Base-by-base conservation (phyloP, 805 yeast species). In the Lipomyces japonicus region DNA sequence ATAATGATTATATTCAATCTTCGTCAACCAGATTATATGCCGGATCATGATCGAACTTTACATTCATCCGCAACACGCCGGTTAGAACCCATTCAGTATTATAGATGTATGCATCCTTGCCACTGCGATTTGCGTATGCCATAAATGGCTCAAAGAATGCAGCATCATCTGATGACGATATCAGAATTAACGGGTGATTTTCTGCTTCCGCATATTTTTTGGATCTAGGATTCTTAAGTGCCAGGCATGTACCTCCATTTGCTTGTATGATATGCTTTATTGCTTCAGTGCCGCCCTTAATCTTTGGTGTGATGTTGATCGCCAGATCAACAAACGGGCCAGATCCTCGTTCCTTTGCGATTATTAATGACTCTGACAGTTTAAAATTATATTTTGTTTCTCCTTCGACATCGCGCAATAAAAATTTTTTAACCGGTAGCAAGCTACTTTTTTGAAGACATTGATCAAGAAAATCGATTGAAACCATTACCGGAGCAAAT, bases 281-380 rank as follows among this genome's bases (percentile, higher is more conserved):
- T 2, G 80, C 73, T 0, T 73, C 73, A 3, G 72, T 63, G 0
- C 88, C 86, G 31, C 88, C 90, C 14, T 79, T 77, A 23, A 83
- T 72, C 30, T 74, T 75, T 0, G 77, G 59, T 0, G 87, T 77
- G 4, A 86, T 67, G 58, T 80, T 78, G 58, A 86, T 71, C 3
- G 66, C 63, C n/a, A 75, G 55, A 0, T 72, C 77, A 2, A 64
- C 49, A 61, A 86, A 82, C 2, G 85, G 63, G 1, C 48, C 63
- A 4, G 46, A 7, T 39, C 39, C 36, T 52, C 48, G 46, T 3
- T 43, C 34, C n/a, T 49, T 35, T 1, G 68, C 62, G 50, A 66
- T 24, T 41, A 50, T 18, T 32, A 55, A 34, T 3, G 51, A 65
- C 50, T 42, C 55, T 14, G 31, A 26, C 36, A 63, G 53, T 9